These are phyloP conservation scores for Xylaria sp. DNA, from an alignment of 2,329 filamentous ascomycete genomes.

Conservation along the genomic window DNA sequence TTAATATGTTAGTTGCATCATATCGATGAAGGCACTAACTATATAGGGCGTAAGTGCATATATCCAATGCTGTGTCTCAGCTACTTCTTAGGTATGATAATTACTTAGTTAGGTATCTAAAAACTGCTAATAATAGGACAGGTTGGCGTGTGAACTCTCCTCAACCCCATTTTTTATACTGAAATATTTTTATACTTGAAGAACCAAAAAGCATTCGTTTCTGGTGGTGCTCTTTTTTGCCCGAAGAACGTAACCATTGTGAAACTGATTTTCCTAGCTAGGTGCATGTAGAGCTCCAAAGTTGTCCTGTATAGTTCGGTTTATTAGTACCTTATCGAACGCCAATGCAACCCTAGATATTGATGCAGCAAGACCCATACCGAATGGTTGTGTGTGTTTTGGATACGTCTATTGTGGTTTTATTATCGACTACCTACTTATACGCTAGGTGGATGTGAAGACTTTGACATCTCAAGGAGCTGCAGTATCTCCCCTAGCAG, in stretches of 20 bases:
- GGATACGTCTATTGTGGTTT: not conserved
- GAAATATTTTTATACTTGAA: not conserved
- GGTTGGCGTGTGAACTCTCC: not conserved
- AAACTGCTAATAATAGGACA: constrained; percentile 25
- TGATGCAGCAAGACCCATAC: constrained; percentile 2
- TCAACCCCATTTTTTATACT: constrained; percentile 1
- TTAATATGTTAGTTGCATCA: constrained; percentile 14
- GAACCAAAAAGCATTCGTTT: not conserved
- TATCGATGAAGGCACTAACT: not conserved
- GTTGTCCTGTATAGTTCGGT: not conserved
- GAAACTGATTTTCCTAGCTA: not conserved
- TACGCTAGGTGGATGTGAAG: not conserved
- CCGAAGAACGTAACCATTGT: not conserved
- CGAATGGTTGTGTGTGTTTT: not conserved
- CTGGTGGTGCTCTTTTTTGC: not conserved
- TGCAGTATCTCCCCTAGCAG: not conserved
- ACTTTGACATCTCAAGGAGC: not conserved
- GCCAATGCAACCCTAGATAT: constrained; percentile 8
- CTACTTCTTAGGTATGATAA: not conserved
- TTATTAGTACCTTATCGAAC: not conserved
- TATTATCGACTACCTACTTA: not conserved
- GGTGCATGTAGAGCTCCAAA: not conserved
- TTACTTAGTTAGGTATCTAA: not conserved
- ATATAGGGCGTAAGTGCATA: not conserved
- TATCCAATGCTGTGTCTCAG: no score